Evolutionary conservation across 352 stramenopile genomes (phyloP).

Genomic region (Pythium utonaiense): DNA sequence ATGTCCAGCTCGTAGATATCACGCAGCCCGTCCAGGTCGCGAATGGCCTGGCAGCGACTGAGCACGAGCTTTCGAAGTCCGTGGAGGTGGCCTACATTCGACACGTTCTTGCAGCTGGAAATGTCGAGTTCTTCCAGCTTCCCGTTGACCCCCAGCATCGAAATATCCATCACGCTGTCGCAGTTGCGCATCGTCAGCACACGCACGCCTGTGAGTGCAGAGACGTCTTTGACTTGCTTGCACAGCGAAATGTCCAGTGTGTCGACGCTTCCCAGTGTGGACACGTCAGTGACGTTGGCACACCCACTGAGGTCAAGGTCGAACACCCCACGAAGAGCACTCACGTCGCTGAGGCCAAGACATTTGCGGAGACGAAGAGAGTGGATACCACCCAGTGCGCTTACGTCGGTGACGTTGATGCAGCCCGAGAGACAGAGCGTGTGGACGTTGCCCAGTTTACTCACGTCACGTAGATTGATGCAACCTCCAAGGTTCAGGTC

Average conservation of each 20-base stretch:
- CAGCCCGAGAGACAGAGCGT: slow-evolving; percentile 55
- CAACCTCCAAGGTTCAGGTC: slow-evolving; percentile 62
- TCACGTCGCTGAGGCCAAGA: slow-evolving; percentile 47
- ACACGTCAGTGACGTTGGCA: slow-evolving; percentile 48
- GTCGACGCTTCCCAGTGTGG: slow-evolving; percentile 28
- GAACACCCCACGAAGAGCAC: slow-evolving; percentile 35
- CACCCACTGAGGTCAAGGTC: slow-evolving; percentile 58
- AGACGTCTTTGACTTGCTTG: slow-evolving; percentile 27
- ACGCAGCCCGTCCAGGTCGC: slow-evolving; percentile 34
- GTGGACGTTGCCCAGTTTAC: slow-evolving; percentile 33
- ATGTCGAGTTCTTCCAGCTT: slow-evolving; percentile 50
- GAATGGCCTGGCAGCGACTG: slow-evolving; percentile 48
- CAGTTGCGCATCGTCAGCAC: slow-evolving; percentile 36
- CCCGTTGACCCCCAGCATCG: slow-evolving; percentile 23
- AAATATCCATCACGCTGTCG: slow-evolving; percentile 40
- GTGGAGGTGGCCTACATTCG: slow-evolving; percentile 34
- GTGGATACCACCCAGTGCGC: slow-evolving; percentile 36
- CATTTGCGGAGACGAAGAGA: slow-evolving; percentile 61
- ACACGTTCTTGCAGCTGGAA: slow-evolving; percentile 42
- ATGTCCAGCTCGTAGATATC: slow-evolving; percentile 56
- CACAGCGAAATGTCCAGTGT: slow-evolving; percentile 45
- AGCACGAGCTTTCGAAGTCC: slow-evolving; percentile 46
- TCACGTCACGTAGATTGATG: slow-evolving; percentile 41
- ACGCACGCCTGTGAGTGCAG: slow-evolving; percentile 17
- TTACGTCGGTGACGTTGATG: slow-evolving; percentile 56